A percentile compares a stretch with the other conserved stretches of the same genome.
These are phyloP conservation scores for Tephrocybe sp. DNA, from an alignment of 768 basidiomycete genomes.

Conservation along the genomic window DNA sequence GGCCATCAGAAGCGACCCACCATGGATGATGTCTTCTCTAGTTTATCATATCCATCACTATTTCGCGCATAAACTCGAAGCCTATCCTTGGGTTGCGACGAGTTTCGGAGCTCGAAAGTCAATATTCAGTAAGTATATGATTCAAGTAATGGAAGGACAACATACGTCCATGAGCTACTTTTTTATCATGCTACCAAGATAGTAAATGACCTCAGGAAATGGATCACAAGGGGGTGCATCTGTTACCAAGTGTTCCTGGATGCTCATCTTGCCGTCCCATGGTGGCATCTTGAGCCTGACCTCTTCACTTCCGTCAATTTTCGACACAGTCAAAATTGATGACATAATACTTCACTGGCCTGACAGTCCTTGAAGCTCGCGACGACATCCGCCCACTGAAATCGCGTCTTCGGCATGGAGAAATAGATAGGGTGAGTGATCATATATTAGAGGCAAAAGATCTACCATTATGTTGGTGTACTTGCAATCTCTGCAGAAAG, in stretches of 20 bases:
- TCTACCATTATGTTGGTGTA: constrained; percentile 31
- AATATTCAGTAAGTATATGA: no score
- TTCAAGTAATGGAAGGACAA: background rate
- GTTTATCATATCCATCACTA: constrained; percentile 33
- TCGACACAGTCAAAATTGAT: constrained; percentile 29
- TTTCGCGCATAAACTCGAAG: constrained; percentile 26
- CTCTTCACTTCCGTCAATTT: constrained; percentile 21
- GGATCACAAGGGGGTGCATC: constrained; percentile 22
- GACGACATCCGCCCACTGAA: constrained; percentile 2
- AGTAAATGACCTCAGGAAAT: constrained; percentile 35
- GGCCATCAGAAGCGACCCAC: constrained; percentile 28
- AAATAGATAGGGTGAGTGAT: constrained; percentile 20
- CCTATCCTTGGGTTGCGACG: constrained; percentile 15
- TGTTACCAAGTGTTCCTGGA: constrained; percentile 29
- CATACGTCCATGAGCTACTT: constrained; percentile 12
- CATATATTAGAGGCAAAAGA: constrained; percentile 15
- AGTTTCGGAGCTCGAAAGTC: no score
- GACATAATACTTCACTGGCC: constrained; percentile 24
- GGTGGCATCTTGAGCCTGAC: constrained; percentile 24
- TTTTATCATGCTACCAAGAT: constrained; percentile 27
- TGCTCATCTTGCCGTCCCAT: constrained; percentile 36
- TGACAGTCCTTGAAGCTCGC: constrained; percentile 15
- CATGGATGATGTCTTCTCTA: constrained; percentile 32
- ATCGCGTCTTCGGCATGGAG: constrained; percentile 14
- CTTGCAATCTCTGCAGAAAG: constrained; percentile 13